Percentiles rank a stretch among this genome's conserved stretches.
These are phyloP conservation scores for Coemansia sp. DNA, from an alignment of 192 early-diverging fungal species.

Conservation along the genomic window DNA sequence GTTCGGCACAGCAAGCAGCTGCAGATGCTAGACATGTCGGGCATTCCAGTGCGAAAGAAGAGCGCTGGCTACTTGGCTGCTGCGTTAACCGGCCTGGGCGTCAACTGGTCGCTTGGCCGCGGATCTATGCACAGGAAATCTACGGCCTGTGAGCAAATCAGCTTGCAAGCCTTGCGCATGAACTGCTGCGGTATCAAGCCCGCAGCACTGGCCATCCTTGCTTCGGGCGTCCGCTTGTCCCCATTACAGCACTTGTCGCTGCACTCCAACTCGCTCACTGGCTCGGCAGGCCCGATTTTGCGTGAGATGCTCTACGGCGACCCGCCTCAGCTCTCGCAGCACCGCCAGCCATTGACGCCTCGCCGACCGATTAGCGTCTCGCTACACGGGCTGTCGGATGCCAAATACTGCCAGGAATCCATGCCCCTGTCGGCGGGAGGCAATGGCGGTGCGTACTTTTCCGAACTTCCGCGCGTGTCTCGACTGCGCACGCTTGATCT, in stretches of 20 bases:
- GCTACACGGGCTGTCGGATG: constrained; percentile 48
- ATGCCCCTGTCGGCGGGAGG: constrained; percentile 1
- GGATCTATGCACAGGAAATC: constrained; percentile 47
- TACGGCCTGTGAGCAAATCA: constrained; percentile 37
- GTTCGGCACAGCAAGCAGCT: constrained; percentile 70
- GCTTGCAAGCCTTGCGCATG: constrained; percentile 51
- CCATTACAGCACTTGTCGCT: constrained; percentile 51
- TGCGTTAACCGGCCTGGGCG: constrained; percentile 56
- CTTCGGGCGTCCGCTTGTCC: constrained; percentile 48
- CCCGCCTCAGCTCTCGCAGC: constrained; percentile 37
- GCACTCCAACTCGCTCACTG: constrained; percentile 41
- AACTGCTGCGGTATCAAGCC: constrained; percentile 56
- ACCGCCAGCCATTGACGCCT: constrained; percentile 9
- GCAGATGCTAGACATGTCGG: constrained; percentile 67
- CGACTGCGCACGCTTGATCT: constrained; percentile 46
- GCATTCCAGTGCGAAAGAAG: constrained; percentile 67
- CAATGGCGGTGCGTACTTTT: background rate
- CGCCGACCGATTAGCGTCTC: constrained; percentile 46
- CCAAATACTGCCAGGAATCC: constrained; percentile 27
- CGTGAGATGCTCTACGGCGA: constrained; percentile 54
- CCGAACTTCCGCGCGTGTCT: constrained; percentile 44
- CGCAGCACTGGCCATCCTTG: constrained; percentile 49
- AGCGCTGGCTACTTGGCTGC: constrained; percentile 64
- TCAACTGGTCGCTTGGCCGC: constrained; percentile 45
- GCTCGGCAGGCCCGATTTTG: constrained; percentile 43